These are phyloP conservation scores for Alloteropsis angusta DNA, from an alignment of 202 grass and related monocot species.

Conservation along the genomic window DNA sequence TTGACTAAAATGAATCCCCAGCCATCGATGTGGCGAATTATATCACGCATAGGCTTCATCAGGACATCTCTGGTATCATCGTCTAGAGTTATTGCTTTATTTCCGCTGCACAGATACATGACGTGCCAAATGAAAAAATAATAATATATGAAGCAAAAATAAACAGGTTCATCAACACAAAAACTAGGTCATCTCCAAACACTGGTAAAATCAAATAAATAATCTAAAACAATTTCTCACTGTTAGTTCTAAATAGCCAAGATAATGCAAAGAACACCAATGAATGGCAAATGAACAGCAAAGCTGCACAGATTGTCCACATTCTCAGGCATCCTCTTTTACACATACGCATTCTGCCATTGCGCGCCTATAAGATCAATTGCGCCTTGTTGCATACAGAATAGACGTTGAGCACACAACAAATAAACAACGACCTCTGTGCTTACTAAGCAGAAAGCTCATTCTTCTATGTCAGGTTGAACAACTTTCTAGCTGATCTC, in stretches of 20 bases:
- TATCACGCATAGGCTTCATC: too few relatives aligned
- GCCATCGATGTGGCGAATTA: too few relatives aligned
- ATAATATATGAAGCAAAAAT: not conserved
- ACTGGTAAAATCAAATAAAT: slow-evolving; percentile 3
- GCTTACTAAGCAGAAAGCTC: slow-evolving; percentile 11
- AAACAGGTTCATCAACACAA: not conserved
- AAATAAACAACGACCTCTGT: not conserved
- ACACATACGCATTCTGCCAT: not conserved
- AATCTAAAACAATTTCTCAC: not conserved
- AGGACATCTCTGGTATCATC: too few relatives aligned
- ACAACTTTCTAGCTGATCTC: slow-evolving; percentile 6
- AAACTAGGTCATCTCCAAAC: not conserved
- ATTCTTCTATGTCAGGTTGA: slow-evolving; percentile 8
- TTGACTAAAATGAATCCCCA: too few relatives aligned
- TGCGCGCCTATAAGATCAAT: not conserved
- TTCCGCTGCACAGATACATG: too few relatives aligned
- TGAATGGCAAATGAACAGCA: not conserved
- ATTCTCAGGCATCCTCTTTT: not conserved
- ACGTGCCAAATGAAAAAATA: not conserved
- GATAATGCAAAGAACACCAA: not conserved
- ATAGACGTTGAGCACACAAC: not conserved
- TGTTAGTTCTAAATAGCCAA: slow-evolving; percentile 4
- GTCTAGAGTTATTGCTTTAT: too few relatives aligned
- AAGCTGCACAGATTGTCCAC: not conserved
- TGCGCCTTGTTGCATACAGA: slow-evolving; percentile 21